phyloP scores from a whole-genome alignment of 345 rosid genomes.

The Arabidopsis arenosa region DNA sequence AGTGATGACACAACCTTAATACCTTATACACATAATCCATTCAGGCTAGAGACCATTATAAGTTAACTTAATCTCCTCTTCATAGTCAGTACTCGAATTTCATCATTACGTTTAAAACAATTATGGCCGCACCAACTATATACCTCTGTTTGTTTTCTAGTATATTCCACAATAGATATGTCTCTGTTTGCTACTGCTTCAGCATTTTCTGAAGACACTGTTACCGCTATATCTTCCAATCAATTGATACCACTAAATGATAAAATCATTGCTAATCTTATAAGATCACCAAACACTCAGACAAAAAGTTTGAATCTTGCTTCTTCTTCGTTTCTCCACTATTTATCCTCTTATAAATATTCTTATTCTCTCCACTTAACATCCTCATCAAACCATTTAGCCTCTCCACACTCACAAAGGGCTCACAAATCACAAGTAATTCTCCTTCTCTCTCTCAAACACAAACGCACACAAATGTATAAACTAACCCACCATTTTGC shows the following conservation, averaged over 20 bases:
- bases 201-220: not conserved
- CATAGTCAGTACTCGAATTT: not conserved
- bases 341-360: slow-evolving; percentile 39
- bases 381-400: slow-evolving; percentile 32
- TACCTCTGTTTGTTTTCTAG: slow-evolving; percentile 4
- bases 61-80: not conserved
- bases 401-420: slow-evolving; percentile 32
- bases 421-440: slow-evolving; percentile 18
- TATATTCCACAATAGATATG: not conserved
- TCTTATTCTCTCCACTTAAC: slow-evolving; percentile 23
- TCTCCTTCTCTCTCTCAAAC: slow-evolving; percentile 15
- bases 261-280: slow-evolving; percentile 17
- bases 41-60: not conserved
- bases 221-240: slow-evolving; percentile 16
- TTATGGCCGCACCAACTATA: not conserved
- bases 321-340: slow-evolving; percentile 20
- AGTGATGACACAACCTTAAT: not conserved
- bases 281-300: slow-evolving; percentile 23
- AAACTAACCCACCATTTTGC: slow-evolving; percentile 12
- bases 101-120: not conserved
- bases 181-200: slow-evolving; percentile 14
- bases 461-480: not conserved
- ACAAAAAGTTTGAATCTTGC: slow-evolving; percentile 14
- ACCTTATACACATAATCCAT: not conserved
- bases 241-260: slow-evolving; percentile 24